Base-by-base conservation (phyloP, 345 rosid genomes). In the Gynandropsis gynandra region DNA sequence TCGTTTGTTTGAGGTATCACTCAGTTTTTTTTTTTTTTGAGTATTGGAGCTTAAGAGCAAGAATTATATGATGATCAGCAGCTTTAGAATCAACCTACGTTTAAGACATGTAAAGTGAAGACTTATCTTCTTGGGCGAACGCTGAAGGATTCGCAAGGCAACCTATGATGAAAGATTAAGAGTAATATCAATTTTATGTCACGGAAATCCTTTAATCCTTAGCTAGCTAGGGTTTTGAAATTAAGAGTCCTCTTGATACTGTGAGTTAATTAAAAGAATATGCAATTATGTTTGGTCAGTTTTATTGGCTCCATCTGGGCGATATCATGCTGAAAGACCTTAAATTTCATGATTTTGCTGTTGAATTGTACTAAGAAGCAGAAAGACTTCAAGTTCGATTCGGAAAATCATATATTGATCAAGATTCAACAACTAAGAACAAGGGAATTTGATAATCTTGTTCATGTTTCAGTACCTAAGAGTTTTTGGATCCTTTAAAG, bases 1-100 rank as follows among this genome's bases (percentile, higher is more conserved):
- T 59, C 75, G 49, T 62, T 52, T 85, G 8, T 81, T 81, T 60
- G 82, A 77, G 87, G 89, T 75, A 1, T 55, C 42, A 65, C 54
- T 27, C 9, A 16, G 24, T 47, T 33, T 34, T 0, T 11, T 16
- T 33, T 4, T 0, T 40, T 10, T 50, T 3, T 6, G 15, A 42
- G 18, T 44, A 24, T 15, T 35, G 11, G 10, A 0, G 15, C n/a
- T n/a, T 49, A 14, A 12, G 19, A 16, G 15, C 16, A 3, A 24
- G 4, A 16, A 34, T 33, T 10, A 24, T 9, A n/a, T 34, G 7
- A 57, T 32, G 10, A 9, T 35, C 10, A 45, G 10, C n/a, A 4
- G 40, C 13, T 36, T n/a, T 36, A n/a, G 40, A 36, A 36, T n/a
- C 40, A 33, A 14, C 12, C 43, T 1, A 4, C 33, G 35, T 42